Evolutionary conservation across 2,329 filamentous ascomycete genomes (phyloP), one percentile per base, ranked within the genome.

Genomic region (Akanthomyces uredinophilus): DNA sequence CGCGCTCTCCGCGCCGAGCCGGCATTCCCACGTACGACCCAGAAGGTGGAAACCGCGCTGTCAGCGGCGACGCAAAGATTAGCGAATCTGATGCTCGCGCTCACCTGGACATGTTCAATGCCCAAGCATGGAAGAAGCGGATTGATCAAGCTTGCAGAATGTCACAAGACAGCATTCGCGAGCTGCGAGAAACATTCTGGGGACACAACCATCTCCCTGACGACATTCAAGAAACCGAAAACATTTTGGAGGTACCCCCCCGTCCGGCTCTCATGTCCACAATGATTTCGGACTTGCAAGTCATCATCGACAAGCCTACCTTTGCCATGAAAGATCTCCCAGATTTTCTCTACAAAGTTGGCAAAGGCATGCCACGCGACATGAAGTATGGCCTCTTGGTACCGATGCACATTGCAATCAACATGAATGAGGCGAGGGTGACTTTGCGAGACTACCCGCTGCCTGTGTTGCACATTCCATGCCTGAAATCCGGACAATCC

Each of bases 301-400:
- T 99, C 61, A 80, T 87, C 37, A 81, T 99, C 63, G 95, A 98
- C 74, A 97, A 96, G 72, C 95, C 95, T 0, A 94, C 91, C 0
- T 99, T 99, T 71, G 89, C 92, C 0, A 79, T 96, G 63, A 81
- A 85, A 3, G 87, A 96, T 14, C 86, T 94, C 60, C 90, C 94
- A 0, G 84, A 89, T 18, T 99, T 96, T 71, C 79, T 99, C 29
- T 84, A 97, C 71, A 85, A 86, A 53, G 88, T 98, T 63, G 95
- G 95, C n/a, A 99, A 99, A 77, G 95, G 95, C 1, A 96, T 99
- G 86, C 95, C 95, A 1, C 82, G 86, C 65, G 88, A 96, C 69
- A 99, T 92, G 84, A 81, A 94, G 70, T 99, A 98, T 72, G 87
- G 92, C 11, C 80, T 99, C 22, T 82, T 99, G 20, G 80, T 99